Evolutionary conservation across 2,329 filamentous ascomycete species (phyloP).

Genomic region (Colletotrichum sidae): DNA sequence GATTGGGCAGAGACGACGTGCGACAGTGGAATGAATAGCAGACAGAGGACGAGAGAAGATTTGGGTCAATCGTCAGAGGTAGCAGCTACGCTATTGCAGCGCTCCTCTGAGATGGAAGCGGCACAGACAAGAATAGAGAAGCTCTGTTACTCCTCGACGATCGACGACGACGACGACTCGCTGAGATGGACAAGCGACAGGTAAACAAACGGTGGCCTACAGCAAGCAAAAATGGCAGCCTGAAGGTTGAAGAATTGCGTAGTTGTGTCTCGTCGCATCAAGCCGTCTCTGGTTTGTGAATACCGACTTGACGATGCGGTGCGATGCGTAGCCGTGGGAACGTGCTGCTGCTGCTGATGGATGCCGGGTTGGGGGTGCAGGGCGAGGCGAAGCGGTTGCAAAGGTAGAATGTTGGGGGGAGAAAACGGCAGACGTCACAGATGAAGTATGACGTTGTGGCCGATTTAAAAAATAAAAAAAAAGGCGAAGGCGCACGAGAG

Average conservation of each 20-base stretch:
- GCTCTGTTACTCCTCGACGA: conserved; percentile 15
- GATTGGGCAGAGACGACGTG: conserved; percentile 8
- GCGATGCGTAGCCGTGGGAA: conserved; percentile 29
- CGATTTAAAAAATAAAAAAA: conserved; percentile 40
- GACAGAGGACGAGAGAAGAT: background rate
- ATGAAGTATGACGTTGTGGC: conserved; percentile 55
- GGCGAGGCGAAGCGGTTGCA: conserved; percentile 33
- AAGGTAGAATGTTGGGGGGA: conserved; percentile 30
- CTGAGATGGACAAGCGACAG: conserved; percentile 9
- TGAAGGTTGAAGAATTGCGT: conserved; percentile 16
- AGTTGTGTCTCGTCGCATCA: conserved; percentile 11
- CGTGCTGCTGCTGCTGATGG: conserved; percentile 9
- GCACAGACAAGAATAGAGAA: conserved; percentile 30
- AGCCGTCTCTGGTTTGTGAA: background rate
- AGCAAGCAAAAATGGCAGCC: conserved; percentile 1
- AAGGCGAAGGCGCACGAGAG: conserved; percentile 40
- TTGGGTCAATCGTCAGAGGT: conserved; percentile 31
- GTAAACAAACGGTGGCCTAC: conserved; percentile 8
- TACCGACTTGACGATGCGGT: background rate
- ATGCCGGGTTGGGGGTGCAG: conserved; percentile 23
- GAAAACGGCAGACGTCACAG: conserved; percentile 57
- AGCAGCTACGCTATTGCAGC: conserved; percentile 38
- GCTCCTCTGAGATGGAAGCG: conserved; percentile 35
- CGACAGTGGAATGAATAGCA: conserved; percentile 3
- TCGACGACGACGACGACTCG: conserved; percentile 21